Evolutionary conservation across 2,329 filamentous ascomycete genomes (phyloP).

Genomic region (Fusarium chuoi): DNA sequence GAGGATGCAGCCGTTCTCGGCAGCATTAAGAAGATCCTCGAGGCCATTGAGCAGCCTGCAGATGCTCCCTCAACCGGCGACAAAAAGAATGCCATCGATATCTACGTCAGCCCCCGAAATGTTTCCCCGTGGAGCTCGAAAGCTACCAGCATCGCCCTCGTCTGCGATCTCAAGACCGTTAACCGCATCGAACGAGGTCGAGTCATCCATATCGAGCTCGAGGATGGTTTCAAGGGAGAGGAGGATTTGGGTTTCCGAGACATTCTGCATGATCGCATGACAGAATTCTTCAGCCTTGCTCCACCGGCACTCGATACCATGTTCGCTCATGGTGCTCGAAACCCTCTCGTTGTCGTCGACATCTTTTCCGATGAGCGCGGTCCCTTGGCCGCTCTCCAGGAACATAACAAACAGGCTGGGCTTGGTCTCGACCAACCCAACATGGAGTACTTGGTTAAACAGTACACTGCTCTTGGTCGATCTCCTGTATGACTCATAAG

Average conservation of each 20-base stretch:
- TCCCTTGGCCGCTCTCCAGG: constrained; percentile 77
- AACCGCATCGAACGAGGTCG: constrained; percentile 89
- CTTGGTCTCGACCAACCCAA: constrained; percentile 88
- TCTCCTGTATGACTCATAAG: constrained; percentile 59
- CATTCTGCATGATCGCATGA: constrained; percentile 93
- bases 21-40: constrained; percentile 59
- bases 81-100: constrained; percentile 62
- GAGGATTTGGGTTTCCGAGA: constrained; percentile 70
- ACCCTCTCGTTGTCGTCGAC: constrained; percentile 78
- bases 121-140: constrained; percentile 98
- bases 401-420: constrained; percentile 85
- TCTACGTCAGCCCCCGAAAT: constrained; percentile 83
- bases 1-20: constrained; percentile 51
- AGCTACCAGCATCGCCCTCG: constrained; percentile 91
- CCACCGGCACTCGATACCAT: constrained; percentile 78
- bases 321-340: constrained; percentile 75
- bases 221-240: constrained; percentile 56
- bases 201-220: constrained; percentile 75
- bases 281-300: constrained; percentile 77
- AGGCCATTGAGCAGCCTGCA: constrained; percentile 49
- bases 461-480: constrained; percentile 58
- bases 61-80: constrained; percentile 43
- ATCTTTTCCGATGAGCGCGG: constrained; percentile 73
- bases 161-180: constrained; percentile 81
- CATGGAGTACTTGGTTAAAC: constrained; percentile 91